Evolutionary conservation across 768 basidiomycete species (phyloP).

Genomic region (Leccinum olivaceopallidum): DNA sequence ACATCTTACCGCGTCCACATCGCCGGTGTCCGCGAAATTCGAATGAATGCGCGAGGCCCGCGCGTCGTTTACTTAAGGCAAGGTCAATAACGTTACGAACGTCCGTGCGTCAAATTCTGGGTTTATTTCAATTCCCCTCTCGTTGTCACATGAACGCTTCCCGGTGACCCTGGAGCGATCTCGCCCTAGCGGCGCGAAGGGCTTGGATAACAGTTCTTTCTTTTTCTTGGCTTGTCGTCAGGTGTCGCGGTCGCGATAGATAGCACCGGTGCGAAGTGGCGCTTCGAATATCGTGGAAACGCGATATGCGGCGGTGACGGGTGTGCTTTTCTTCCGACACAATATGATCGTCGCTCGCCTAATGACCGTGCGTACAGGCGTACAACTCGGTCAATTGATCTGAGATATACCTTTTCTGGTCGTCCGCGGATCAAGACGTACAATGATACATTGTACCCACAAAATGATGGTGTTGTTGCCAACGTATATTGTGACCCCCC

Average conservation of each 20-base stretch:
- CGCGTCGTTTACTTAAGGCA: slow-evolving; percentile 17
- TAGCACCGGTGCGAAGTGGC: slow-evolving; percentile 6
- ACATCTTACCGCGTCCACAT: slow-evolving; percentile 5
- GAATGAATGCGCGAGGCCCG: slow-evolving; percentile 18
- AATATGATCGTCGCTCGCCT: slow-evolving; percentile 26
- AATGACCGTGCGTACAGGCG: slow-evolving; percentile 18
- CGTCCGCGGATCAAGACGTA: slow-evolving; percentile 28
- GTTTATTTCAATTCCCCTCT: background rate
- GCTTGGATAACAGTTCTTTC: background rate
- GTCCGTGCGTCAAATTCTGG: background rate
- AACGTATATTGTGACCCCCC: background rate
- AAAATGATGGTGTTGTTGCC: slow-evolving; percentile 4
- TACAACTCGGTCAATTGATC: slow-evolving; percentile 12
- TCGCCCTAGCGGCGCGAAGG: background rate
- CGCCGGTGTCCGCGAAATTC: slow-evolving; percentile 8
- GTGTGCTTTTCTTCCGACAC: background rate
- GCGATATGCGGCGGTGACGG: slow-evolving; percentile 7
- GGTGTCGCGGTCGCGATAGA: background rate
- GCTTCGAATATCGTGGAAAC: background rate
- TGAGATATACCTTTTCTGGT: slow-evolving; percentile 24
- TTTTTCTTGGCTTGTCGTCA: background rate
- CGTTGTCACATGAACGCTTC: background rate
- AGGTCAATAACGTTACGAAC: slow-evolving; percentile 8
- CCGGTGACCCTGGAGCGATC: slow-evolving; percentile 13
- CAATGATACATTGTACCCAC: slow-evolving; percentile 3